A percentile compares a stretch with the other conserved stretches of the same genome.
Conservation (phyloP, 2,329 filamentous ascomycete species). For the Stagonosporopsis vannaccii region DNA sequence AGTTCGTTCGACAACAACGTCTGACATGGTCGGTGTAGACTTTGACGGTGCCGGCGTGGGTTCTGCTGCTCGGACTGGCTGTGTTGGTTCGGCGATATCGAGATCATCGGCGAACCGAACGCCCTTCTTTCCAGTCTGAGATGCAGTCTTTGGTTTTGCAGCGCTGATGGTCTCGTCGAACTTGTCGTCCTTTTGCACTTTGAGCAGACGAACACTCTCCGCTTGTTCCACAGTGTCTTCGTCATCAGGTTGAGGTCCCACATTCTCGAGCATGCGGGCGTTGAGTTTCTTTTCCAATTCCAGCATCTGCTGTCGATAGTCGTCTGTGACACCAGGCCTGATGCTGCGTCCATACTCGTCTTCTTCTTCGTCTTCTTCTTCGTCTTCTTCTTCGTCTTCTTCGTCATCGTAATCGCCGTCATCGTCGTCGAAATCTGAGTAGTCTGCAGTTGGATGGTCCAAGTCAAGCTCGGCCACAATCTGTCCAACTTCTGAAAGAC, state of each 20-base stretch:
- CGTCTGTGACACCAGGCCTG: constrained; percentile 70
- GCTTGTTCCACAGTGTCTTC: constrained; percentile 55
- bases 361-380: constrained; percentile 75
- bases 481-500: constrained; percentile 84
- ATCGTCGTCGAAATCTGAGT: constrained; percentile 59
- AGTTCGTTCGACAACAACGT: constrained; percentile 47
- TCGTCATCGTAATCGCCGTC: constrained; percentile 57
- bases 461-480: constrained; percentile 92
- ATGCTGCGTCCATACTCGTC: constrained; percentile 80
- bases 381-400: constrained; percentile 67
- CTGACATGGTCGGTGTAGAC: constrained; percentile 39
- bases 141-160: constrained; percentile 6
- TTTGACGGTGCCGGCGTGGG: constrained; percentile 3
- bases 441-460: constrained; percentile 67
- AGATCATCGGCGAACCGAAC: constrained; percentile 81
- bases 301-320: constrained; percentile 83
- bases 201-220: constrained; percentile 66
- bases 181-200: constrained; percentile 51
- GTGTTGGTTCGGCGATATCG: constrained; percentile 67
- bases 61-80: constrained; percentile 27
- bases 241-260: constrained; percentile 58
- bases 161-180: constrained; percentile 35
- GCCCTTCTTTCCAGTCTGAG: constrained; percentile 62
- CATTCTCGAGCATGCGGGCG: constrained; percentile 62
- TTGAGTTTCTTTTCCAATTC: constrained; percentile 82